Conservation (phyloP, 257 asterid genomes). For the Solanum sejunctum region DNA sequence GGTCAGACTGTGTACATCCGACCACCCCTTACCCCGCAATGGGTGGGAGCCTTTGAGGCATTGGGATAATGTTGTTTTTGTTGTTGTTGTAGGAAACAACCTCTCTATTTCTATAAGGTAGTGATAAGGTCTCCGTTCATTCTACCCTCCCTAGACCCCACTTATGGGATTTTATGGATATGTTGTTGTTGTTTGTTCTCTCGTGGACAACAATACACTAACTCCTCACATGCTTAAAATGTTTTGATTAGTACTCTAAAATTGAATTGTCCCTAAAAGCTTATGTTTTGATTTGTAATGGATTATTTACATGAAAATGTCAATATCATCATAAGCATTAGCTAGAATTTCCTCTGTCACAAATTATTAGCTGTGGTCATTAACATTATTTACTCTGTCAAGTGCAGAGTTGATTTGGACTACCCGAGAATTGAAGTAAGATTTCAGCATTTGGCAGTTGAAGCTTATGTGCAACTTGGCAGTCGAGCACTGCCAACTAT, state of each 20-base stretch:
- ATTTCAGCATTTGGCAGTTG: constrained; percentile 59
- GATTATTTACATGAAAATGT: neutral
- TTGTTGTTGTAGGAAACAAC: too few relatives aligned
- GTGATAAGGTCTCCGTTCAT: too few relatives aligned
- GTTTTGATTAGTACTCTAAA: neutral
- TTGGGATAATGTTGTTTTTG: too few relatives aligned
- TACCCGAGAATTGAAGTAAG: constrained; percentile 91
- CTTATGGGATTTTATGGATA: too few relatives aligned
- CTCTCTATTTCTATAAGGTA: too few relatives aligned
- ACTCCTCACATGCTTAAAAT: neutral
- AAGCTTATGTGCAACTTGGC: constrained; percentile 67
- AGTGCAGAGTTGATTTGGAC: constrained; percentile 75
- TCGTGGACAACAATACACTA: neutral
- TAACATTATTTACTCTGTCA: neutral
- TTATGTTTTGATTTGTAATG: neutral
- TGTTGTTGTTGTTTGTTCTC: neutral
- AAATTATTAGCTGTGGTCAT: neutral
- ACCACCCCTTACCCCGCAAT: too few relatives aligned
- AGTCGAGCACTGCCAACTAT: constrained; percentile 95
- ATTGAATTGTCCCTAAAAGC: neutral
- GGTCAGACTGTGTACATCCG: too few relatives aligned
- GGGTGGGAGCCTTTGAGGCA: too few relatives aligned
- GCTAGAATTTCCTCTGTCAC: neutral
- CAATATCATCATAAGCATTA: neutral
- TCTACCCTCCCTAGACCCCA: too few relatives aligned